Base-by-base conservation (phyloP, 192 early-diverging fungal species). In the Obelidium mucronatum region DNA sequence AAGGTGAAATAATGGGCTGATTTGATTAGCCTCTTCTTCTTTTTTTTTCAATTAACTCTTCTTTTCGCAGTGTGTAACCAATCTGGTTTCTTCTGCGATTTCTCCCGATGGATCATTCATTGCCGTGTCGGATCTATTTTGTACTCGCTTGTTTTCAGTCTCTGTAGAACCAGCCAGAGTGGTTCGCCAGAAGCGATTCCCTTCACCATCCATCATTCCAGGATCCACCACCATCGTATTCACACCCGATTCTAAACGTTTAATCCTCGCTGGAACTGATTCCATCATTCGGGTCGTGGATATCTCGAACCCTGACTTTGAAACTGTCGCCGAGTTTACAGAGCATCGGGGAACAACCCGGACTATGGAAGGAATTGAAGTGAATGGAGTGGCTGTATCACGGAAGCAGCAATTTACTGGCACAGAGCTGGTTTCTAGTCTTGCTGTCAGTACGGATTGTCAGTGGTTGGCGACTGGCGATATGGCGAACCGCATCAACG, bases 101-200 rank as follows among this genome's bases (percentile, higher is more conserved):
- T 96, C 96, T 28, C 82, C 91, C 62, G 88, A 95, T 78, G 95
- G 95, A 19, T 64, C 82, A 13, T 93, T 94, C 91, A 88, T 99
- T 62, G 93, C 93, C 1, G 91, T 92, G 5, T 89, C 95, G 26
- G 92, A 96, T 74, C 86, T 92, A 26, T 89, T 93, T 31, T 65
- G 63, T 39, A 79, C 86, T 15, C 82, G 80, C 48, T 65, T 87
- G 24, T 87, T 81, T 70, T 34, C 54, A 0, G 59, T 87, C 22
- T 30, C 17, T 36, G 3, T 40, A 39, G 28, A 59, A 19, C 34
- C 40, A 24, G 33, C 62, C 36, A 19, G 19, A 37, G 30, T 66
- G 6, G 42, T 58, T 34, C 62, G 73, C 39, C n/a, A 58, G 13
- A 76, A 52, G 44, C 24, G 39, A 48, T 79, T 67, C 37, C 70